These are phyloP conservation scores for Chlamydomonas schloesseri DNA, from an alignment of 139 green algal species.

Conservation along the genomic window DNA sequence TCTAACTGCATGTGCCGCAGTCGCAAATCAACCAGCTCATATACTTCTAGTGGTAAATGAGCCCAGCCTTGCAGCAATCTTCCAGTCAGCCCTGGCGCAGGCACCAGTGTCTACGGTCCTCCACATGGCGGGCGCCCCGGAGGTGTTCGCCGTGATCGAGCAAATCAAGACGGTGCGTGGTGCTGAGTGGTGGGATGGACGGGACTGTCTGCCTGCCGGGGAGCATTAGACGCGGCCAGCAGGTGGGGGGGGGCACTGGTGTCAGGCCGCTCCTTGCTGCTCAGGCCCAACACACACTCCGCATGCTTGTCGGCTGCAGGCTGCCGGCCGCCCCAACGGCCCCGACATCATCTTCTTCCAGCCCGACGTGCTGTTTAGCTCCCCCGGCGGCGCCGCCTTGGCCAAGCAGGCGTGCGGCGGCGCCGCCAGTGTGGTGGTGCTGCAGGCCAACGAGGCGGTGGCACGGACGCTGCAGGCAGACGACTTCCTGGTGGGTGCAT, in stretches of 20 bases:
- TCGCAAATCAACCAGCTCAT: background rate
- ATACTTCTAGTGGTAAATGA: slow-evolving; percentile 10
- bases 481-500: slow-evolving; percentile 18
- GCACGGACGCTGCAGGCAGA: slow-evolving; percentile 22
- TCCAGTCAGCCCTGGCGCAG: slow-evolving; percentile 10
- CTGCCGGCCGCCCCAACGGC: background rate
- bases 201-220: too few species aligned
- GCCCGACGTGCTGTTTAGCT: background rate
- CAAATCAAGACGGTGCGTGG: slow-evolving; percentile 14
- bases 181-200: too few species aligned
- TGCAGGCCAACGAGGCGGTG: slow-evolving; percentile 25
- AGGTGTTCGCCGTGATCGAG: slow-evolving; percentile 5
- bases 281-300: background rate
- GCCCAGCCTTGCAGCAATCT: slow-evolving; percentile 15
- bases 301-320: background rate
- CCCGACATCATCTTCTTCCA: slow-evolving; percentile 22
- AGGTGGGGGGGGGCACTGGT: too few species aligned
- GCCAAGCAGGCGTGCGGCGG: background rate
- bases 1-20: too few species aligned
- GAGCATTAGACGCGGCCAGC: too few species aligned
- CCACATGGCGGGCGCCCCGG: background rate
- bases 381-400: background rate
- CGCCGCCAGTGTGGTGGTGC: background rate
- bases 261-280: too few species aligned
- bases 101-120: background rate